Conservation (phyloP, 495 filamentous ascomycete genomes). For the Xylaria cubensis region DNA sequence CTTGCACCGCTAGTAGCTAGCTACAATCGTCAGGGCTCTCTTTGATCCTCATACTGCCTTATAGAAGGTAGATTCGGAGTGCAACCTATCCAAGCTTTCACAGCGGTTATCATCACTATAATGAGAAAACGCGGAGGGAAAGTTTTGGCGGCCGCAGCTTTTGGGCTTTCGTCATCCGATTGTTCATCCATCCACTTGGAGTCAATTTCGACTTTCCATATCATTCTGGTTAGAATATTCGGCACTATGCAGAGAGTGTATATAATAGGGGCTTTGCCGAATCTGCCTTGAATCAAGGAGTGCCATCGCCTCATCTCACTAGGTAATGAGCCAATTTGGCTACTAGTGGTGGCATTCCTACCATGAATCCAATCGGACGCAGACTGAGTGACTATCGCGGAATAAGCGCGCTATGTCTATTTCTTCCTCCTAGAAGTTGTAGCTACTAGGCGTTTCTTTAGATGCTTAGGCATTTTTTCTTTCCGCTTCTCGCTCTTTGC, state of each 20-base stretch:
- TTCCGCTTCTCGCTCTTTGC: constrained; percentile 90
- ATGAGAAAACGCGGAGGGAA: constrained; percentile 38
- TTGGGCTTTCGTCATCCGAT: constrained; percentile 38
- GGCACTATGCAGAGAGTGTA: background rate
- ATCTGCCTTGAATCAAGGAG: background rate
- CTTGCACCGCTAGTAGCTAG: too few relatives aligned
- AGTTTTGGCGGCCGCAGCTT: background rate
- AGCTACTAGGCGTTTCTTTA: constrained; percentile 81
- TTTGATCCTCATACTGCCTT: constrained; percentile 53
- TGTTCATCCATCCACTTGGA: constrained; percentile 22
- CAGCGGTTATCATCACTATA: constrained; percentile 44
- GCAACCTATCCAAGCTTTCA: constrained; percentile 29
- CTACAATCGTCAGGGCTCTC: constrained; percentile 59
- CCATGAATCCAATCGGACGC: background rate
- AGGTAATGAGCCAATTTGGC: background rate
- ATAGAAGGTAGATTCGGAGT: constrained; percentile 37
- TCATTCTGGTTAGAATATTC: background rate
- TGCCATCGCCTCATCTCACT: background rate
- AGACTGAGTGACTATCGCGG: background rate
- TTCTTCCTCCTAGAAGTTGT: constrained; percentile 46
- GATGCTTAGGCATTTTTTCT: constrained; percentile 92
- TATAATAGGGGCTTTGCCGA: background rate
- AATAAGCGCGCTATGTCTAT: constrained; percentile 11
- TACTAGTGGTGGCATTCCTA: too few relatives aligned
- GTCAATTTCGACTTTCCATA: background rate